Evolutionary conservation across 2,329 filamentous ascomycete species (phyloP).

Genomic region (Venturia aucupariae): DNA sequence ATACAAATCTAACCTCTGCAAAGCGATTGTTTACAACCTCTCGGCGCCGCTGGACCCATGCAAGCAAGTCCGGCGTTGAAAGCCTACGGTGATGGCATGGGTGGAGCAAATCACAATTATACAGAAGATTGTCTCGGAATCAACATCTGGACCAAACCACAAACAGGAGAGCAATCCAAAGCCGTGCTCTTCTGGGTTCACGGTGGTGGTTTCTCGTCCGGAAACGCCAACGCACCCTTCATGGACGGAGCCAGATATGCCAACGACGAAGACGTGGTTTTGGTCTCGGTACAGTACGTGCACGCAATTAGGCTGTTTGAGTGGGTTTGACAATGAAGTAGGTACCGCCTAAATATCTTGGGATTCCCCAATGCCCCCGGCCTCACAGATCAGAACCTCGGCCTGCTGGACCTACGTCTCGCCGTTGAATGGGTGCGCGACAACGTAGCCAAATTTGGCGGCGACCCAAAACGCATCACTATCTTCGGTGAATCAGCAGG

Average conservation of each 20-base stretch:
- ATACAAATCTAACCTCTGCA: neutral
- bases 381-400: conserved; percentile 4
- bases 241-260: conserved; percentile 10
- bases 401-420: conserved; percentile 12
- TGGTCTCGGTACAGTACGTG: conserved; percentile 12
- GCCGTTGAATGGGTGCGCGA: conserved; percentile 14
- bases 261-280: conserved; percentile 11
- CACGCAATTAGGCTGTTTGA: no score
- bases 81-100: conserved; percentile 6
- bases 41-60: neutral
- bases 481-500: conserved; percentile 13
- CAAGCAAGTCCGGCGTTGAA: neutral
- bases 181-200: conserved; percentile 14
- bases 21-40: neutral
- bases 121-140: conserved; percentile 11
- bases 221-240: conserved; percentile 7
- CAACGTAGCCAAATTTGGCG: conserved; percentile 12
- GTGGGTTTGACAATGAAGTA: neutral
- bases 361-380: conserved; percentile 12
- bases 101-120: neutral
- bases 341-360: conserved; percentile 13
- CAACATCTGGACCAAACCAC: conserved; percentile 14
- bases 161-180: conserved; percentile 13
- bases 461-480: conserved; percentile 13
- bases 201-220: conserved; percentile 10